phyloP scores from a whole-genome alignment of 768 basidiomycete species.

The Holtermannia corniformis region DNA sequence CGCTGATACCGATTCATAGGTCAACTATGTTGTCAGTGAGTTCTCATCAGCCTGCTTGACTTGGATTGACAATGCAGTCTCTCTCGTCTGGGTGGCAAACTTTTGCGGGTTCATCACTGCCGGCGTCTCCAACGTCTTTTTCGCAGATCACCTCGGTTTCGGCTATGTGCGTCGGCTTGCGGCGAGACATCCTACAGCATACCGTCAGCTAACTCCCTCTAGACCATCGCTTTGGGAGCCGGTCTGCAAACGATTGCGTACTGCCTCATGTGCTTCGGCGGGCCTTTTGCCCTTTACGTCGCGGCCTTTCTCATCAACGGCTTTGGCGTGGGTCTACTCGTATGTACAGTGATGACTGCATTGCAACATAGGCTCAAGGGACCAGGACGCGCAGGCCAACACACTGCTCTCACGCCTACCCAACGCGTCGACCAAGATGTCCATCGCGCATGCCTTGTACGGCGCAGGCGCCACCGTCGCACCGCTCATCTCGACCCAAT shows the following conservation, averaged over 20 bases:
- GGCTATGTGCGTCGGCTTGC: slow-evolving; percentile 24
- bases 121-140: slow-evolving; percentile 47
- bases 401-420: slow-evolving; percentile 46
- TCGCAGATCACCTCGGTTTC: slow-evolving; percentile 42
- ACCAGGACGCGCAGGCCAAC: slow-evolving; percentile 48
- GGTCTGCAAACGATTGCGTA: slow-evolving; percentile 25
- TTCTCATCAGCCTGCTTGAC: neutral
- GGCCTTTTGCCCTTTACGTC: slow-evolving; percentile 47
- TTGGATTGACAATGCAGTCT: slow-evolving; percentile 41
- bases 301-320: slow-evolving; percentile 46
- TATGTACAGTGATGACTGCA: slow-evolving; percentile 17
- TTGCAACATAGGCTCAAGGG: neutral
- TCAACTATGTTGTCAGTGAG: slow-evolving; percentile 28
- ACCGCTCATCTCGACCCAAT: slow-evolving; percentile 73
- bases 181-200: too few species aligned
- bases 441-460: slow-evolving; percentile 28
- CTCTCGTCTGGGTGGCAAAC: slow-evolving; percentile 52
- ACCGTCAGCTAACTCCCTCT: neutral
- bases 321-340: slow-evolving; percentile 47
- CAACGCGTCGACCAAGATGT: slow-evolving; percentile 43
- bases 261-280: slow-evolving; percentile 43
- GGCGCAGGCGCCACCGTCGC: slow-evolving; percentile 51
- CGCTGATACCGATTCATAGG: slow-evolving; percentile 4
- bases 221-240: slow-evolving; percentile 19
- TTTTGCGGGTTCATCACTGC: slow-evolving; percentile 47